A percentile compares a stretch with the other conserved stretches of the same genome.
These are phyloP conservation scores for Dipteronia dyeriana DNA, from an alignment of 345 rosid species.

Conservation along the genomic window DNA sequence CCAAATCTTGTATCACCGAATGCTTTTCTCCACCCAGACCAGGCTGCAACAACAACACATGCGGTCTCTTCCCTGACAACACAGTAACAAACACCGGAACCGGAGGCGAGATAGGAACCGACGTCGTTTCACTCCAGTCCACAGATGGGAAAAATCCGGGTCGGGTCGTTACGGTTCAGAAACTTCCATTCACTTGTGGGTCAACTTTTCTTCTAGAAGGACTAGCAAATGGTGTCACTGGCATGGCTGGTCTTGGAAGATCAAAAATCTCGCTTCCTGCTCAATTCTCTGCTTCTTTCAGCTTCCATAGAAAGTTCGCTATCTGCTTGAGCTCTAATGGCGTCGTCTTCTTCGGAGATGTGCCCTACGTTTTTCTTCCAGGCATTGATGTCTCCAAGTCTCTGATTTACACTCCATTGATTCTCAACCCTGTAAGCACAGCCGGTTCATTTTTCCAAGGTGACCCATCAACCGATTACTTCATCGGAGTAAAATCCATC, in stretches of 20 bases:
- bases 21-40: slow-evolving; percentile 38
- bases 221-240: slow-evolving; percentile 33
- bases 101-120: slow-evolving; percentile 38
- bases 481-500: slow-evolving; percentile 45
- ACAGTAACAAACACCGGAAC: slow-evolving; percentile 26
- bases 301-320: slow-evolving; percentile 30
- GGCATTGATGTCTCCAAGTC: slow-evolving; percentile 36
- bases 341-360: slow-evolving; percentile 40
- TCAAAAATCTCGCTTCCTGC: slow-evolving; percentile 29
- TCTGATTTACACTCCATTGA: slow-evolving; percentile 43
- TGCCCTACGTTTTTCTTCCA: slow-evolving; percentile 37
- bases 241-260: slow-evolving; percentile 46
- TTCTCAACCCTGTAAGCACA: slow-evolving; percentile 42
- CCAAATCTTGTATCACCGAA: slow-evolving; percentile 22
- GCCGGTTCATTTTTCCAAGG: slow-evolving; percentile 15
- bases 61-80: slow-evolving; percentile 39
- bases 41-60: slow-evolving; percentile 54
- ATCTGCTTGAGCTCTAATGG: slow-evolving; percentile 42
- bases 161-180: slow-evolving; percentile 27
- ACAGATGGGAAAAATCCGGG: slow-evolving; percentile 51
- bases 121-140: slow-evolving; percentile 38
- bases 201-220: slow-evolving; percentile 21
- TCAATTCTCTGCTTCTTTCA: slow-evolving; percentile 33
- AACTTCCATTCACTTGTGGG: slow-evolving; percentile 37
- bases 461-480: slow-evolving; percentile 39